These are phyloP conservation scores for Suillus subalutaceus DNA, from an alignment of 768 basidiomycete species.

Conservation along the genomic window DNA sequence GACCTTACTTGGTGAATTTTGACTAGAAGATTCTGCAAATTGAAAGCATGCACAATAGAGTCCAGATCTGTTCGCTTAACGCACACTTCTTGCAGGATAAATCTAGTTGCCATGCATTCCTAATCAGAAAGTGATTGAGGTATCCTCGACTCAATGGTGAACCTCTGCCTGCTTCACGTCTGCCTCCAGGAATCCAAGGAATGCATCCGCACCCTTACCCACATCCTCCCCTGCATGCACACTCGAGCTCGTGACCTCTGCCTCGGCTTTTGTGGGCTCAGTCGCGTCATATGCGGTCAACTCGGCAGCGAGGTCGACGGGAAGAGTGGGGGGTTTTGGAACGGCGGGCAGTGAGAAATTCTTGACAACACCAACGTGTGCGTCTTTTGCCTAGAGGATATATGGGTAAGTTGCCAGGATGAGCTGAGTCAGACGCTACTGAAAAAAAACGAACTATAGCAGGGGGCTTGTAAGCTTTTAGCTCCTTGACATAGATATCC, in stretches of 20 bases:
- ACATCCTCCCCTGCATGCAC: conserved; percentile 24
- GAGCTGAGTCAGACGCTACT: not conserved
- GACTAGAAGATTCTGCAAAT: not conserved
- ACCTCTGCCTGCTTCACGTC: conserved; percentile 70
- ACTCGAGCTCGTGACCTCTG: conserved; percentile 36
- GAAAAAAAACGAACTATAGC: conserved; percentile 55
- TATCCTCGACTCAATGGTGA: conserved; percentile 46
- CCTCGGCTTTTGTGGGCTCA: conserved; percentile 64
- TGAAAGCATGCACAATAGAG: not conserved
- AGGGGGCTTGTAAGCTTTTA: conserved; percentile 87
- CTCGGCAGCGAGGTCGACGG: conserved; percentile 85
- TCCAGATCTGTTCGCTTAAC: not conserved
- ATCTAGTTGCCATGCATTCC: conserved; percentile 1
- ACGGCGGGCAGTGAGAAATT: conserved; percentile 71
- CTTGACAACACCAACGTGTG: conserved; percentile 88
- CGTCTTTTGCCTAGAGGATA: conserved; percentile 74
- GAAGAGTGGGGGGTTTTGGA: conserved; percentile 77
- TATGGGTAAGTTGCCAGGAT: not conserved
- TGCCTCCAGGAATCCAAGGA: conserved; percentile 79
- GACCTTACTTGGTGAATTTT: not conserved
- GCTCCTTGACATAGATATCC: conserved; percentile 88
- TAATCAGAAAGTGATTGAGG: not conserved
- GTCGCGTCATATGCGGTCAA: conserved; percentile 82
- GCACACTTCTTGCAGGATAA: not conserved
- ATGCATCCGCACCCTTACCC: conserved; percentile 65